Evolutionary conservation across 306 rosid species (phyloP).

Genomic region (Boehmeria nivea): DNA sequence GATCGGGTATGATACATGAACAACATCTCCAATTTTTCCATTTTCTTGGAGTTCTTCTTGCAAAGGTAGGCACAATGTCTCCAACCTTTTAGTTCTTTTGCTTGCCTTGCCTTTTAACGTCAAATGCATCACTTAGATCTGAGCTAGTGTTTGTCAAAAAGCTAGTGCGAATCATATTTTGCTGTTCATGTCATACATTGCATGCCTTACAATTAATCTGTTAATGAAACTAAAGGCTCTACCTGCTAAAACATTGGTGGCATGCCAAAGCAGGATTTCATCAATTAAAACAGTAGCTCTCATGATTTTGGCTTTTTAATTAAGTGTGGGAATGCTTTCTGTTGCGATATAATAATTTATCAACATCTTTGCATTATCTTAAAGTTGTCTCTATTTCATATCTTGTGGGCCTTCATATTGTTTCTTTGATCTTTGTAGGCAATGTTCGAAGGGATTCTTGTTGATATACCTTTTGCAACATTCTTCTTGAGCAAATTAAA

Average conservation of each 20-base stretch:
- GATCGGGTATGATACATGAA: slow-evolving; percentile 97
- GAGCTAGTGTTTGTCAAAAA: no score
- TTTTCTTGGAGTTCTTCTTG: slow-evolving; percentile 92
- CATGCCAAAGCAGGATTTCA: no score
- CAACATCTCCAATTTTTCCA: slow-evolving; percentile 97
- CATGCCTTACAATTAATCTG: no score
- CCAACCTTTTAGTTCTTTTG: not conserved
- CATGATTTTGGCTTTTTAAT: no score
- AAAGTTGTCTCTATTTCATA: slow-evolving; percentile 1
- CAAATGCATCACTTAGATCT: not conserved
- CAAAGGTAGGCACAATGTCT: slow-evolving; percentile 53
- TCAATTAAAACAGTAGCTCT: no score
- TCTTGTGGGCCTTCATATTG: not conserved
- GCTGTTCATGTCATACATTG: no score
- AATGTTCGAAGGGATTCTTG: slow-evolving; percentile 98
- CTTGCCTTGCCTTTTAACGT: not conserved
- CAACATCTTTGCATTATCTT: not conserved
- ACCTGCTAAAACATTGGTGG: no score
- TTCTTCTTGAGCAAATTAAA: slow-evolving; percentile 95
- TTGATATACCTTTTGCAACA: slow-evolving; percentile 94
- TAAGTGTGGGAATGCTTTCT: no score
- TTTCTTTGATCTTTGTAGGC: slow-evolving; percentile 46
- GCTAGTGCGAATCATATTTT: no score
- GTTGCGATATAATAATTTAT: no score
- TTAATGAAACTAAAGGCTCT: no score